Conservation (phyloP, 345 rosid genomes). For the Dipteronia dyeriana region DNA sequence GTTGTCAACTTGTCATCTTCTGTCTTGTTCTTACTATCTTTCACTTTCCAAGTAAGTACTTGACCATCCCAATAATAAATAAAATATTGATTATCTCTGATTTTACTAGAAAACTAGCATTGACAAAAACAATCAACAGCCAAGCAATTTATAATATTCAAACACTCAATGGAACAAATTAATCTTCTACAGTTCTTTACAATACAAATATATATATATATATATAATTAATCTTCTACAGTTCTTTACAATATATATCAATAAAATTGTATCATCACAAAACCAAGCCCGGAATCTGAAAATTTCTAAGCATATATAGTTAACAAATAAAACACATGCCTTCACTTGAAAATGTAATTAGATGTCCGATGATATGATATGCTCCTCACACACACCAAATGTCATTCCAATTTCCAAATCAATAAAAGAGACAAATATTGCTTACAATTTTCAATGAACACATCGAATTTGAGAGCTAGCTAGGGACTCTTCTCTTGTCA, state of each 20-base stretch:
- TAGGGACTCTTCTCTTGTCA: not conserved
- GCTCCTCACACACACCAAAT: too few relatives aligned
- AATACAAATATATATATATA: too few relatives aligned
- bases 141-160: not conserved
- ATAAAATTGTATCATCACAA: too few relatives aligned
- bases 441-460: not conserved
- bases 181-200: not conserved
- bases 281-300: too few relatives aligned
- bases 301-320: not conserved
- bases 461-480: not conserved
- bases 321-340: not conserved
- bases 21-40: not conserved
- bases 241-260: not conserved
- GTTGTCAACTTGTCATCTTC: constrained; percentile 16
- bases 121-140: not conserved
- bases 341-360: too few relatives aligned
- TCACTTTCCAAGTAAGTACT: not conserved
- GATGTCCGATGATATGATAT: too few relatives aligned
- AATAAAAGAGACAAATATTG: not conserved
- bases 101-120: not conserved
- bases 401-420: too few relatives aligned
- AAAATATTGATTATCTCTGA: not conserved
- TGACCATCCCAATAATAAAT: not conserved
- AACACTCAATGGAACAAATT: not conserved
- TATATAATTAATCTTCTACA: not conserved